Conservation (phyloP, 148 eudicot species). For the Rhododendron kiyosumense region DNA sequence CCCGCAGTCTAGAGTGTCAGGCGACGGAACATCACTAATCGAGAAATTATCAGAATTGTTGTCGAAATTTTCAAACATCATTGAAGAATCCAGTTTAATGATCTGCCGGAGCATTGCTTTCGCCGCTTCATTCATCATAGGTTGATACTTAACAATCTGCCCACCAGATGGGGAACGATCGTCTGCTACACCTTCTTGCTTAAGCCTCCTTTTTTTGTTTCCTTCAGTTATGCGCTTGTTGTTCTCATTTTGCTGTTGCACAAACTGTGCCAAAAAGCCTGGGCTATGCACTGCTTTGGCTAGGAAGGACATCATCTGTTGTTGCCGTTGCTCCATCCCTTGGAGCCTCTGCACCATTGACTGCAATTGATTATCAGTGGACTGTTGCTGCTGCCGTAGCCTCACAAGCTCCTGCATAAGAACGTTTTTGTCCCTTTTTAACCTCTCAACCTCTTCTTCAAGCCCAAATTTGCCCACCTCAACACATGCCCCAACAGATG, state of each 20-base stretch:
- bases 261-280: conserved; percentile 63
- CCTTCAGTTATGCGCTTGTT: conserved; percentile 48
- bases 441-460: conserved; percentile 73
- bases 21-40: conserved; percentile 29
- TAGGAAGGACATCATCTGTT: conserved; percentile 71
- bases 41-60: conserved; percentile 22
- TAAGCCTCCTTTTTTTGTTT: conserved; percentile 61
- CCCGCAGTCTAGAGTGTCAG: conserved; percentile 17
- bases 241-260: conserved; percentile 41
- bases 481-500: conserved; percentile 57
- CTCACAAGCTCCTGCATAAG: conserved; percentile 72
- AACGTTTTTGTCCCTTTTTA: conserved; percentile 67
- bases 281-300: conserved; percentile 69
- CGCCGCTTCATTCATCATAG: conserved; percentile 33
- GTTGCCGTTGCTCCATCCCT: conserved; percentile 73
- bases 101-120: conserved; percentile 49
- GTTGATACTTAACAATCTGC: conserved; percentile 63
- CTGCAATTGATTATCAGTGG: conserved; percentile 60
- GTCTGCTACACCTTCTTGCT: conserved; percentile 31
- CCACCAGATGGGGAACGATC: conserved; percentile 35
- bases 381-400: conserved; percentile 69
- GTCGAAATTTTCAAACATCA: conserved; percentile 7
- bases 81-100: conserved; percentile 26
- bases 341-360: conserved; percentile 56
- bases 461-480: conserved; percentile 73